phyloP scores from a whole-genome alignment of 2,329 filamentous ascomycete species.

The Colletotrichum horii region DNA sequence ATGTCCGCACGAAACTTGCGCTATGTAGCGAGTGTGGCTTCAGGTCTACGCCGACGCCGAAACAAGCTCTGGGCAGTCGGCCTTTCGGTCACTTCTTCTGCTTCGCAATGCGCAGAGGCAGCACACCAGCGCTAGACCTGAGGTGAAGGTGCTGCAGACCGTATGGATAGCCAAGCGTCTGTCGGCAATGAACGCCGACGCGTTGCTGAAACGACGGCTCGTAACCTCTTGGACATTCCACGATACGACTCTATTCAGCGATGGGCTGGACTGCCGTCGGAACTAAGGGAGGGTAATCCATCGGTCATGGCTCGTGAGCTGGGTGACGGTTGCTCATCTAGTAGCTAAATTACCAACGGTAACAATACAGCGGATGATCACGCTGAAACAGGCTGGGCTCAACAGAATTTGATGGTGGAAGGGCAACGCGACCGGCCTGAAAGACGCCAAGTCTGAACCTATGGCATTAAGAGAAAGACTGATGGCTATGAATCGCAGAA shows the following conservation, averaged over 20 bases:
- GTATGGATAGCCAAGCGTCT: not conserved
- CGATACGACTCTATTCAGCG: not conserved
- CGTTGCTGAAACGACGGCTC: not conserved
- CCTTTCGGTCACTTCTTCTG: not conserved
- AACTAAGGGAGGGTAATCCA: not conserved
- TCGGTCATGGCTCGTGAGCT: fast-evolving
- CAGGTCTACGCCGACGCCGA: not conserved
- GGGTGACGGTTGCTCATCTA: not conserved
- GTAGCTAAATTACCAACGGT: fast-evolving
- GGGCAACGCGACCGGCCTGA: not conserved
- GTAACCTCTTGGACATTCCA: not conserved
- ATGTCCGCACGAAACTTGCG: fast-evolving
- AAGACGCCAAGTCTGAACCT: not conserved
- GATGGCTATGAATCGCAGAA: not conserved
- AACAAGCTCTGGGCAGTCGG: not conserved
- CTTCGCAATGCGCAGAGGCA: not conserved
- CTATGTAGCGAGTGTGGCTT: not conserved
- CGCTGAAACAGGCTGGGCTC: fast-evolving
- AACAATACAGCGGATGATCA: not conserved
- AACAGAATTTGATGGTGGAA: not conserved
- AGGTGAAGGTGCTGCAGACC: not conserved
- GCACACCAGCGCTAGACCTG: not conserved
- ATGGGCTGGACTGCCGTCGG: not conserved
- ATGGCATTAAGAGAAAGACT: not conserved
- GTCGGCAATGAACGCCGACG: not conserved